These are phyloP conservation scores for Platanus orientalis DNA, from an alignment of 164 flowering plant genomes.

Conservation along the genomic window DNA sequence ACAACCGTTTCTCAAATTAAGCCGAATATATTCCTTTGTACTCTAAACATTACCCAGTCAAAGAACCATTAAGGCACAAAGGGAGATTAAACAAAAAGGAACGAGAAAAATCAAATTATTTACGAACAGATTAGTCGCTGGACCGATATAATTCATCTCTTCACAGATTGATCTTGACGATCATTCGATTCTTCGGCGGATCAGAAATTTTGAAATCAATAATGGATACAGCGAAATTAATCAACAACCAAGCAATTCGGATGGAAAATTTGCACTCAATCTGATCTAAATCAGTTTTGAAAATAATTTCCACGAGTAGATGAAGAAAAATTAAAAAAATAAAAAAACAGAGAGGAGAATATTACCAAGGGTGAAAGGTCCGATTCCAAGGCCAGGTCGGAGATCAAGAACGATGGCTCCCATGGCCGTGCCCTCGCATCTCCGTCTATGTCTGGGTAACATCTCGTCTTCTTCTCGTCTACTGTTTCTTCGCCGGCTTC, in stretches of 20 bases:
- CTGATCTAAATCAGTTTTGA: too few species aligned
- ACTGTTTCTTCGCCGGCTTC: not conserved
- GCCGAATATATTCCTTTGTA: too few species aligned
- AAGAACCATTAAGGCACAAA: too few species aligned
- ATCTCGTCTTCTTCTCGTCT: not conserved
- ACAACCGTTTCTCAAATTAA: not conserved
- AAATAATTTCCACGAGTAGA: too few species aligned
- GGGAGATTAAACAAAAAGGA: too few species aligned
- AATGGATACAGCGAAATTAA: not conserved
- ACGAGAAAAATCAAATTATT: too few species aligned
- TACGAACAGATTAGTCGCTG: too few species aligned
- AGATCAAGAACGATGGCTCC: conserved; percentile 90
- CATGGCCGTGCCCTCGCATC: conserved; percentile 96
- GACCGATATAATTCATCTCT: too few species aligned
- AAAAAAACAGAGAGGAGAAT: not conserved
- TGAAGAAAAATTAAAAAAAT: not conserved
- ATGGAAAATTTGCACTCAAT: not conserved
- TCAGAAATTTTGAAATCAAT: not conserved
- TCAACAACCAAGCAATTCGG: not conserved
- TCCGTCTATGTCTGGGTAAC: conserved; percentile 69
- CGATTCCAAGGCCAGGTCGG: conserved; percentile 82
- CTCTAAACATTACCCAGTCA: too few species aligned
- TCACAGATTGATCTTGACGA: too few species aligned
- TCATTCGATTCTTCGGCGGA: not conserved
- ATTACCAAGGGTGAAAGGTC: conserved; percentile 81